phyloP scores from a whole-genome alignment of 495 filamentous ascomycete genomes.

The Lasiosphaeria ovina region DNA sequence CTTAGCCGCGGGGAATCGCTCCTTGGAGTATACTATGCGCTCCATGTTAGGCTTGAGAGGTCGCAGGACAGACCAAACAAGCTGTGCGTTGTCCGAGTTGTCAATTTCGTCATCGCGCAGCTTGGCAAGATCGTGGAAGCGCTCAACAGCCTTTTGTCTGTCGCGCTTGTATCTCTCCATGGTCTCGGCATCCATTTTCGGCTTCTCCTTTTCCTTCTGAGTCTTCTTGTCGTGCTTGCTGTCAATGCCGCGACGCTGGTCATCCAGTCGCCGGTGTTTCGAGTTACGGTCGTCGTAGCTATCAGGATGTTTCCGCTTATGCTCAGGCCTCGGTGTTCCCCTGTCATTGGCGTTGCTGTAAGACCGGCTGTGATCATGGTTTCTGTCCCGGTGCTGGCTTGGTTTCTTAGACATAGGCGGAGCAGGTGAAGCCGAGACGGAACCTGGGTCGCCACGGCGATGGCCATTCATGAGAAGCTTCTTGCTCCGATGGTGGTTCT shows the following conservation, averaged over 20 bases:
- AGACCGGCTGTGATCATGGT: conserved; percentile 49
- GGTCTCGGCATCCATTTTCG: conserved; percentile 34
- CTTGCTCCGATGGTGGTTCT: conserved; percentile 86
- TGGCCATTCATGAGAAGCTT: conserved; percentile 60
- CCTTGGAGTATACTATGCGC: conserved; percentile 41
- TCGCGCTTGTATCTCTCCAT: conserved; percentile 35
- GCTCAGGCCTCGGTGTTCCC: conserved; percentile 42
- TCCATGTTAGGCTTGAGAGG: conserved; percentile 45
- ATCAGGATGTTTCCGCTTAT: conserved; percentile 44
- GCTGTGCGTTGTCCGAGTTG: conserved; percentile 29
- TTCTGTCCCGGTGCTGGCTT: conserved; percentile 38
- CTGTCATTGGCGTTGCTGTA: conserved; percentile 46
- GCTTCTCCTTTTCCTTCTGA: conserved; percentile 30
- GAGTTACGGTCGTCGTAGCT: conserved; percentile 35
- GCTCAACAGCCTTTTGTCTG: conserved; percentile 33
- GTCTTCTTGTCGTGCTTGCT: conserved; percentile 30
- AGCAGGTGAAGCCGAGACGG: conserved; percentile 60
- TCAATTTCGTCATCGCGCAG: conserved; percentile 35
- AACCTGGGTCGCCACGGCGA: conserved; percentile 49
- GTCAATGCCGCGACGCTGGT: conserved; percentile 23
- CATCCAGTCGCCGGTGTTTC: conserved; percentile 36
- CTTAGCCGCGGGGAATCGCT: conserved; percentile 42
- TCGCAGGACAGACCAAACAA: conserved; percentile 45
- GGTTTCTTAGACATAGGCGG: conserved; percentile 44
- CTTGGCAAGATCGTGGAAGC: conserved; percentile 33